These are phyloP conservation scores for Vachellia collinsii DNA, from an alignment of 306 rosid species.

Conservation along the genomic window DNA sequence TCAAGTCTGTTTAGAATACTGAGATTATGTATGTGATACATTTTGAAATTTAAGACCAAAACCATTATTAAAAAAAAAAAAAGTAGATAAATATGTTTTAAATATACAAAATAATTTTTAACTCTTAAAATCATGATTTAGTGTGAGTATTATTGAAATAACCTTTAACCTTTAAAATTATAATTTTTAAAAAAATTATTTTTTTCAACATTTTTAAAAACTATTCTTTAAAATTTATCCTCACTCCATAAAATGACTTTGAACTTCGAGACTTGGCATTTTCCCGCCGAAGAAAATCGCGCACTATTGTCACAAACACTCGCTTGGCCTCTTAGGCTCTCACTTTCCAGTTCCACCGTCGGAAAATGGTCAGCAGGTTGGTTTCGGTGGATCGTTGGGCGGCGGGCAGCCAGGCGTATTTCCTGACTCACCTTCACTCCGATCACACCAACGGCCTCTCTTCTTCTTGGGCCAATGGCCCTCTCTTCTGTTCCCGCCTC, in stretches of 20 bases:
- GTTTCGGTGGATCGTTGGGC: slow-evolving; percentile 74
- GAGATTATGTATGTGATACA: too few relatives aligned
- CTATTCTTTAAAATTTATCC: too few relatives aligned
- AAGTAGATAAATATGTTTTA: too few relatives aligned
- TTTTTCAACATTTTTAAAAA: too few relatives aligned
- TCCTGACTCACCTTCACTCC: slow-evolving; percentile 82
- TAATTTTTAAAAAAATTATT: too few relatives aligned
- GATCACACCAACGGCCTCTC: slow-evolving; percentile 75
- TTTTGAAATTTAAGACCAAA: too few relatives aligned
- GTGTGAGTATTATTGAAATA: too few relatives aligned
- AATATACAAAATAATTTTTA: too few relatives aligned
- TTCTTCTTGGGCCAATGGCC: slow-evolving; percentile 61
- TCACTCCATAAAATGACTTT: neutral
- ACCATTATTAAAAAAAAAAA: too few relatives aligned
- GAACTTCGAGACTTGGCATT: neutral
- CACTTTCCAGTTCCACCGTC: neutral
- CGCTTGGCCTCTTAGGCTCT: neutral
- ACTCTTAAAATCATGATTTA: too few relatives aligned
- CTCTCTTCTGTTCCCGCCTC: slow-evolving; percentile 65
- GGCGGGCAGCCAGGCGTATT: slow-evolving; percentile 58
- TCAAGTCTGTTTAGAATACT: too few relatives aligned
- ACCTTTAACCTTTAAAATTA: too few relatives aligned
- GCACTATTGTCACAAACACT: neutral
- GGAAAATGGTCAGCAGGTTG: slow-evolving; percentile 55
- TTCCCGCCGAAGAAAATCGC: neutral